phyloP scores from a whole-genome alignment of 1,284 basidiomycete species.

The Trametes hirsuta region DNA sequence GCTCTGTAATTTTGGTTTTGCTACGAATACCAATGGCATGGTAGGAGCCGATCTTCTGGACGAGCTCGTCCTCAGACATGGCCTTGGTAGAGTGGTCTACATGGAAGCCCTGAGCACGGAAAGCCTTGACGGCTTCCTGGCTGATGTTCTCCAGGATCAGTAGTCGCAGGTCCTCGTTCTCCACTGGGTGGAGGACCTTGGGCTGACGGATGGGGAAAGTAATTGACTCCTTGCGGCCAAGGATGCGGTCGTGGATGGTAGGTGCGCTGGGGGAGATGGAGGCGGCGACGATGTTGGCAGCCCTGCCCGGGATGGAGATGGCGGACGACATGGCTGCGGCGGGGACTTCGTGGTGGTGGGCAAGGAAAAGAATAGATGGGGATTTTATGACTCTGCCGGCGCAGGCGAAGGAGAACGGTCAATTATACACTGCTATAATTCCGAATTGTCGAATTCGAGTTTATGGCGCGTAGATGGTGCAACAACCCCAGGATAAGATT shows the following conservation, averaged over 20 bases:
- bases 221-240: conserved; percentile 37
- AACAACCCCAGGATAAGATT: conserved; percentile 14
- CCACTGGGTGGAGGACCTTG: conserved; percentile 75
- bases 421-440: conserved; percentile 13
- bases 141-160: conserved; percentile 96
- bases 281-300: conserved; percentile 39
- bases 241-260: conserved; percentile 49
- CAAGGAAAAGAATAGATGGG: neutral
- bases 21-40: conserved; percentile 96
- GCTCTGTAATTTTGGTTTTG: conserved; percentile 95
- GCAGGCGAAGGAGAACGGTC: neutral
- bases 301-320: conserved; percentile 45
- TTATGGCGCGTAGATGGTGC: conserved; percentile 20
- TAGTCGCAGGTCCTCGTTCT: conserved; percentile 76
- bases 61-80: conserved; percentile 90
- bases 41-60: conserved; percentile 86
- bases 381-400: conserved; percentile 5
- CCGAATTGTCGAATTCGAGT: conserved; percentile 12
- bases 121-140: conserved; percentile 83
- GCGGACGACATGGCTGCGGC: conserved; percentile 35
- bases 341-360: neutral
- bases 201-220: conserved; percentile 49
- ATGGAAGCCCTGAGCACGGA: conserved; percentile 87
- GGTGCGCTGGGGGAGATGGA: conserved; percentile 52
- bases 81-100: conserved; percentile 92